These are phyloP conservation scores for Verticillium isaacii DNA, from an alignment of 2,329 filamentous ascomycete genomes.

Conservation along the genomic window DNA sequence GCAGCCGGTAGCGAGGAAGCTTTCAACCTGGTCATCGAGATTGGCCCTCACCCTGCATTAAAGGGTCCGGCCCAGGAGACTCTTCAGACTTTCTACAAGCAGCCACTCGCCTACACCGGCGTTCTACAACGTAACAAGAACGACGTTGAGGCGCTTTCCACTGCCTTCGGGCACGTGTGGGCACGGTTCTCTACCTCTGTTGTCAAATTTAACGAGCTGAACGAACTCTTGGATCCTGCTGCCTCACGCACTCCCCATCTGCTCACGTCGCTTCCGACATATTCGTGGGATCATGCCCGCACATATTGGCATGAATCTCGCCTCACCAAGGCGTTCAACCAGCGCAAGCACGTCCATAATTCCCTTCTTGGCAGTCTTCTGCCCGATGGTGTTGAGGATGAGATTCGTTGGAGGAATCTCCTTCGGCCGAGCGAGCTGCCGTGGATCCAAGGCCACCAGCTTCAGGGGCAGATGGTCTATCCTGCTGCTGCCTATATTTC, in stretches of 20 bases:
- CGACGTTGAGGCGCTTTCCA: background rate
- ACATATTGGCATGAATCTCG: background rate
- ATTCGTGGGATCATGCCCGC: background rate
- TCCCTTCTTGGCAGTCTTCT: too few species aligned
- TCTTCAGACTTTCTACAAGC: constrained; percentile 24
- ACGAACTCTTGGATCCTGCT: background rate
- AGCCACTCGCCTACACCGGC: constrained; percentile 14
- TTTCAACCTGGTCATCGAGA: constrained; percentile 29
- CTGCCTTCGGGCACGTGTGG: background rate
- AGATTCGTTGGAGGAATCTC: constrained; percentile 15
- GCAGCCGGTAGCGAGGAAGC: constrained; percentile 22
- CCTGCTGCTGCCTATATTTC: constrained; percentile 39
- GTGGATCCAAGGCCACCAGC: constrained; percentile 33
- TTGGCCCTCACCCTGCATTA: constrained; percentile 45
- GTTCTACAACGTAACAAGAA: background rate
- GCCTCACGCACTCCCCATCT: background rate
- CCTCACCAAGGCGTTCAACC: too few species aligned
- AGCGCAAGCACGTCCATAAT: too few species aligned
- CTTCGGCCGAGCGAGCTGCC: constrained; percentile 14
- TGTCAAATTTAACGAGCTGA: background rate
- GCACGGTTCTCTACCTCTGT: too few species aligned
- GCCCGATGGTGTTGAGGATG: background rate
- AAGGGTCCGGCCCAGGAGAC: constrained; percentile 47
- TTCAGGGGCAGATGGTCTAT: constrained; percentile 33
- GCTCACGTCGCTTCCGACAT: background rate